Evolutionary conservation across 306 rosid genomes (phyloP), one percentile per base, ranked within the genome.

Genomic region (Citrullus mucosospermus): DNA sequence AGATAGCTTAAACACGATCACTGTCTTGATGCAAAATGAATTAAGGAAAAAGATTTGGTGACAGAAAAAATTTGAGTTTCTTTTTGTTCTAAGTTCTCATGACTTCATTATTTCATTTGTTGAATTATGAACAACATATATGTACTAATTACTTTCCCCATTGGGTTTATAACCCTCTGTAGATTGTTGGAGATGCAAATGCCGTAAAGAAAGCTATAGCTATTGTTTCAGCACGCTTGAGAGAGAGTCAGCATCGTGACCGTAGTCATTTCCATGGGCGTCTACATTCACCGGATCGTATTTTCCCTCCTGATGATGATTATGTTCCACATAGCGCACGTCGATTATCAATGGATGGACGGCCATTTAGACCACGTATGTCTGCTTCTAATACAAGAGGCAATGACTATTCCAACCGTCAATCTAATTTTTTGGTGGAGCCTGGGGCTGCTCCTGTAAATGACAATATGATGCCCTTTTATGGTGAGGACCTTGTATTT

Each of bases 161-260:
- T 73, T 32, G 62, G 46, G 17, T 4, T n/a, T 78, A 32, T 46
- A 46, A 78, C 50, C 65, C 60, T 76, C 80, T 90, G 86, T 87
- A 96, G 99, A 89, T 96, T 84, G 91, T 89, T 61, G 99, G 99
- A 41, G 99, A 96, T 73, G 54, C 79, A 16, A 87, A 86, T 83
- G 84, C 86, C 74, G 97, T 96, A 17, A 96, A 92, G 87, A 88
- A 78, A 82, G 98, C 99, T 78, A 55, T 92, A 70, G 85, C 75
- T 20, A 81, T 85, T 17, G 89, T 96, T 75, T 91, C 99, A 36
- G 83, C 96, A 38, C 93, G 99, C 78, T 86, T 96, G 84, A 88
- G 99, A 92, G 99, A 96, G 92, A 96, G 99, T 74, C 99, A 96
- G 87, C 98, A 96, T 81, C 98, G 99, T 6, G 98, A 96, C 48